Evolutionary conservation across 129 eudicot genomes (phyloP), one percentile per base, ranked within the genome.

Genomic region (Chrysanthemum makinoi): DNA sequence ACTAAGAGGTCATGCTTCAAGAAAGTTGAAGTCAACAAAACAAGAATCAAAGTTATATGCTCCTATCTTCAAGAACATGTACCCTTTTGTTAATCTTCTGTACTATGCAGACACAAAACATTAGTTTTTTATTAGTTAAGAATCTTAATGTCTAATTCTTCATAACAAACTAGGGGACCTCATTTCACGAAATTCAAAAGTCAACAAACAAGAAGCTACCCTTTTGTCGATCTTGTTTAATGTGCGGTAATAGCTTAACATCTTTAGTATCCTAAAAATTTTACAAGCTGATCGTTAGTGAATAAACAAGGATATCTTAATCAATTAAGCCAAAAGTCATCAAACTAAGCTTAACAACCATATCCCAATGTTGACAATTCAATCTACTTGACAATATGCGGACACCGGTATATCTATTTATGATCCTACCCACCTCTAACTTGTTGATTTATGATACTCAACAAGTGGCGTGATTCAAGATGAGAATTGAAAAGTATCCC

Each of bases 341-440:
- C 55, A 47, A 58, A 57, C 22, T 52, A 46, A 52, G 28, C 46
- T 51, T 44, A 54, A 47, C 68, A 69, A 20, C 47, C 12, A 50
- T 50, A 59, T 49, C 62, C 77, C 12, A 33, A 61, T 19, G 30
- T 28, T 62, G 62, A 72, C 62, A 47, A 16, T 46, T 72, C 68
- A 72, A 61, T 49, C 28, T 69, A 61, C 77, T 62, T 73, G 77
- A 62, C 77, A 62, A 62, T 72, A 48, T 12, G 35, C 8, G 43
- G 56, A 43, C 19, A 69, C 24, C 20, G 49, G 68, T 69, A 54
- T 81, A 72, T 77, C 67, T 60, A 73, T 78, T 78, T 47, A 72
- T 72, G 74, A 76, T 69, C 65, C 80, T 67, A 82, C 79, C 83
- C 75, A 82, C 87, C 77, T 76, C 49, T 75, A 57, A 66, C 8